A percentile compares a stretch with the other conserved stretches of the same genome.
These are phyloP conservation scores for Monosporascus cannonballus DNA, from an alignment of 2,329 filamentous ascomycete species.

Conservation along the genomic window DNA sequence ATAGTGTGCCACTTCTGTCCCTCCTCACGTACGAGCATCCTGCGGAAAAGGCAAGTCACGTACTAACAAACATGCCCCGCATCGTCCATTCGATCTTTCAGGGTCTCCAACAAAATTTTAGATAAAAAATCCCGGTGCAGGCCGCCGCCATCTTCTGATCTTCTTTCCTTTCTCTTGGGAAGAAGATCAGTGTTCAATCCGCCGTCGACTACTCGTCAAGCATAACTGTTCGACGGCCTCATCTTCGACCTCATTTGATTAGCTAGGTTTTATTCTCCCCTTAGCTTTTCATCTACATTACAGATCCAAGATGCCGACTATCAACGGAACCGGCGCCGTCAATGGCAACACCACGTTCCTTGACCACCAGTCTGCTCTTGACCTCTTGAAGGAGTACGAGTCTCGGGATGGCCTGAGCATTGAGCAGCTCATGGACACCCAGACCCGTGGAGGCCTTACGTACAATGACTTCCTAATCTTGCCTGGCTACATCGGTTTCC, in stretches of 20 bases:
- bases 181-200: constrained; percentile 40
- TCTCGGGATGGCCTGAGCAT: constrained; percentile 81
- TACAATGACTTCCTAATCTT: constrained; percentile 99
- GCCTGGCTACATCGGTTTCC: constrained; percentile 96
- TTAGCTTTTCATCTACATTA: constrained; percentile 19
- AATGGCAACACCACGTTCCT: constrained; percentile 53
- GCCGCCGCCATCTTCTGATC: constrained; percentile 22
- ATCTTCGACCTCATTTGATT: constrained; percentile 38
- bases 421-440: constrained; percentile 81
- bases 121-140: constrained; percentile 10
- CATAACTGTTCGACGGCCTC: constrained; percentile 23
- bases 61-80: constrained; percentile 12
- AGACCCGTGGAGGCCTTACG: constrained; percentile 86
- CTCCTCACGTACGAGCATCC: no score
- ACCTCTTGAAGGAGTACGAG: constrained; percentile 76
- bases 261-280: constrained; percentile 23
- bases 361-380: constrained; percentile 69
- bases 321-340: constrained; percentile 56
- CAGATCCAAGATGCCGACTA: constrained; percentile 59
- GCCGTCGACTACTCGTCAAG: constrained; percentile 25
- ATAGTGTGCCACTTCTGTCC: no score
- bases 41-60: background rate
- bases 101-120: constrained; percentile 11
- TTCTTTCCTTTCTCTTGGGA: constrained; percentile 45
- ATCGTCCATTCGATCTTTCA: constrained; percentile 7